Conservation (phyloP, 208 protist species). For the Angomonas desouzai region DNA sequence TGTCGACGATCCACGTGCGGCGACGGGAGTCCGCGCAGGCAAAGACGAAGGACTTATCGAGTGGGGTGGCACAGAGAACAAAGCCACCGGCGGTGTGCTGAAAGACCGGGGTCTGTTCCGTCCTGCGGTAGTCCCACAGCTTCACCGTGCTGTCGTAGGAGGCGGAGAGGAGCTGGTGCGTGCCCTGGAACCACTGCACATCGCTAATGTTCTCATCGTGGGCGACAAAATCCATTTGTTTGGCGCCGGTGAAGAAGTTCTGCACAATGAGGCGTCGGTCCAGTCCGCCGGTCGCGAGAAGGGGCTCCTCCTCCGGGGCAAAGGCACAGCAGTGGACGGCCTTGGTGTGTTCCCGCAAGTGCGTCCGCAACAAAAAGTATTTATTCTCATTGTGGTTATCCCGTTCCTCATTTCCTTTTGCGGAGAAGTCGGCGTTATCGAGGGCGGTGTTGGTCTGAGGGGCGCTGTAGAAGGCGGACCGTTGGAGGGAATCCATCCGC, state of each 20-base stretch:
- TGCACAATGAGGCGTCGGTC: slow-evolving; percentile 79
- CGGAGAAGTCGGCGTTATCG: not conserved
- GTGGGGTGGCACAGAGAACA: slow-evolving; percentile 57
- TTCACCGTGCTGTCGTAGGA: slow-evolving; percentile 85
- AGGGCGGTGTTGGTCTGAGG: not conserved
- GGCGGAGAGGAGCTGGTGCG: slow-evolving; percentile 67
- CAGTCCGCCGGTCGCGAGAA: slow-evolving; percentile 72
- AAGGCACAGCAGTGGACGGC: slow-evolving; percentile 80
- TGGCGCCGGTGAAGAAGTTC: slow-evolving; percentile 70
- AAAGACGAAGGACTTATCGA: slow-evolving; percentile 75
- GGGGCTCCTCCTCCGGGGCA: slow-evolving; percentile 46
- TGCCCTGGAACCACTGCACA: slow-evolving; percentile 74
- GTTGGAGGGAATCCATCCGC: slow-evolving; percentile 47
- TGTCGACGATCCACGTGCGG: slow-evolving; percentile 71
- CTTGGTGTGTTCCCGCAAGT: slow-evolving; percentile 77
- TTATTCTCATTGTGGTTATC: slow-evolving; percentile 17
- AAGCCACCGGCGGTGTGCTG: slow-evolving; percentile 66
- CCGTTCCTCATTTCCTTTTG: slow-evolving; percentile 2
- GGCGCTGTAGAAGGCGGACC: slow-evolving; percentile 17
- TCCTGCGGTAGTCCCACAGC: slow-evolving; percentile 75
- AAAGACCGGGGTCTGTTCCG: slow-evolving; percentile 38
- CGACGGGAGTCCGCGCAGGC: slow-evolving; percentile 71
- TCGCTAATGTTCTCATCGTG: slow-evolving; percentile 78
- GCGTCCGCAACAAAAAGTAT: slow-evolving; percentile 61
- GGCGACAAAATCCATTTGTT: slow-evolving; percentile 49